phyloP scores from a whole-genome alignment of 176 grass and related monocot species.

The Aegilops umbellulata region DNA sequence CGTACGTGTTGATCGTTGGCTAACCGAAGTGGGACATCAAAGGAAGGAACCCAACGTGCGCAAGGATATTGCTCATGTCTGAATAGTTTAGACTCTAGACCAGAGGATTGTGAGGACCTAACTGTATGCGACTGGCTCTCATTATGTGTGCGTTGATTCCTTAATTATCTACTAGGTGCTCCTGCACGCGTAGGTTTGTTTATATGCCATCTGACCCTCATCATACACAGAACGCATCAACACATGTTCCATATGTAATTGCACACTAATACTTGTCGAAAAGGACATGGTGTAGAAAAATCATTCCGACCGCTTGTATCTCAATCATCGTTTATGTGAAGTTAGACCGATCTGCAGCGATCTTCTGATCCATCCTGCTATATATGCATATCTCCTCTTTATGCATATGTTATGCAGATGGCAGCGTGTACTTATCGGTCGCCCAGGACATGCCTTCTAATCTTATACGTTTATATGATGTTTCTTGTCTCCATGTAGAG shows the following conservation, averaged over 20 bases:
- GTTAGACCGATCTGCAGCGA: neutral
- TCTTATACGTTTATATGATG: too few species aligned
- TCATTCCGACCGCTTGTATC: neutral
- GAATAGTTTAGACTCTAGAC: neutral
- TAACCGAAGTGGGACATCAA: too few species aligned
- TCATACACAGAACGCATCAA: neutral
- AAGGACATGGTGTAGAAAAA: neutral
- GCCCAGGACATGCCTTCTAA: neutral
- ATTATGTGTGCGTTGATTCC: too few species aligned
- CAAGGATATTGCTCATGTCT: neutral
- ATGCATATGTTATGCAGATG: neutral
- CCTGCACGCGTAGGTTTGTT: neutral
- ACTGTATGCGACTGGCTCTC: neutral
- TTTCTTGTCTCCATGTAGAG: neutral
- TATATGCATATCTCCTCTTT: neutral
- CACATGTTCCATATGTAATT: neutral
- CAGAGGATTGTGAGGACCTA: neutral
- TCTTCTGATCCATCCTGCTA: neutral
- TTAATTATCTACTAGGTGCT: too few species aligned
- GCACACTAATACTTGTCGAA: neutral
- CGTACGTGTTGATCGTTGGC: conserved; percentile 22
- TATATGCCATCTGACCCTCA: neutral
- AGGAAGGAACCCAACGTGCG: too few species aligned
- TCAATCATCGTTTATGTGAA: neutral
- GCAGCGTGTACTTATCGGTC: neutral